phyloP scores from a whole-genome alignment of 228 moss, liverwort and hornwort genomes.

The Sphagnum fallax region DNA sequence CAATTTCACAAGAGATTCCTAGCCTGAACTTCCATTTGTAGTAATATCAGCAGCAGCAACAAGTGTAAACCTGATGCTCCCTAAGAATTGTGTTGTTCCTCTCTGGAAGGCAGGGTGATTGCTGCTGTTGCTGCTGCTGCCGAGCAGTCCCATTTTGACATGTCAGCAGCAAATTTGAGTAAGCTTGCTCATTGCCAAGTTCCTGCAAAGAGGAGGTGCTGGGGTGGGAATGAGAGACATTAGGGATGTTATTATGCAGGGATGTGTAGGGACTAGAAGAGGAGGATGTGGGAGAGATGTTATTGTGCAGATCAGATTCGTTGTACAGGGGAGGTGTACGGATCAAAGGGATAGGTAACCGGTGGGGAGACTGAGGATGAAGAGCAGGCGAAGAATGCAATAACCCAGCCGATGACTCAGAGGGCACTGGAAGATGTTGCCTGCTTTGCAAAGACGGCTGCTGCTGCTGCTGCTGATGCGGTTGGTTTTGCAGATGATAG shows the following conservation, averaged over 20 bases:
- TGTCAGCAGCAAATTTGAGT: conserved; percentile 1
- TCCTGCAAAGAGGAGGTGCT: not conserved
- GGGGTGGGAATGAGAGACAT: not conserved
- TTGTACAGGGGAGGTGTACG: not conserved
- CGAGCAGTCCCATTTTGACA: not conserved
- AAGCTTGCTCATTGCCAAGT: conserved; percentile 3
- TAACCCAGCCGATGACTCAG: not conserved
- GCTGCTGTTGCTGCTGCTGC: not conserved
- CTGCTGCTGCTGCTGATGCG: not conserved
- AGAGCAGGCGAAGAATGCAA: not conserved
- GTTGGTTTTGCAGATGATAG: not conserved
- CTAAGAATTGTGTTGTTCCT: not conserved
- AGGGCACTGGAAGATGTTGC: not conserved
- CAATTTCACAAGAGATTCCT: not conserved
- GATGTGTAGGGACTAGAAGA: not conserved
- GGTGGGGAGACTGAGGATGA: not conserved
- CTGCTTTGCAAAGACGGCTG: not conserved
- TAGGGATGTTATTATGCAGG: not conserved
- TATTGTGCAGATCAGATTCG: not conserved
- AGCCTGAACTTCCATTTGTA: not conserved
- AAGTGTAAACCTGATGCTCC: conserved; percentile 2
- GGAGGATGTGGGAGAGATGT: not conserved
- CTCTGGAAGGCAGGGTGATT: not conserved
- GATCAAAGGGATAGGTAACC: conserved; percentile 4
- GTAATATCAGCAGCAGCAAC: not conserved